These are phyloP conservation scores for Silybum marianum DNA, from an alignment of 129 eudicot genomes.

Conservation along the genomic window DNA sequence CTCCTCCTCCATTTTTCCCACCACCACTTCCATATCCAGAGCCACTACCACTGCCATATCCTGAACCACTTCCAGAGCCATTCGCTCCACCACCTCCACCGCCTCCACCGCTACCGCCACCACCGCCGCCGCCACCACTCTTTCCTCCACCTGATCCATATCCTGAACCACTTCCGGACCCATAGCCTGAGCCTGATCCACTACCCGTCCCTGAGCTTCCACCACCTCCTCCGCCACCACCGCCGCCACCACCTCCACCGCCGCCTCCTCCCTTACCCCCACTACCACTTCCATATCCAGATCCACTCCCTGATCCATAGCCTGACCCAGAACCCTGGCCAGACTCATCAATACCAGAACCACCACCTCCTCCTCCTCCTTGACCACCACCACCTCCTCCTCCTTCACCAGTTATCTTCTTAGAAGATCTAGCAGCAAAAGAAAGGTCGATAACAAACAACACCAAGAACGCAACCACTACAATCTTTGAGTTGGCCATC, in stretches of 20 bases:
- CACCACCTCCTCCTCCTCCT: conserved; percentile 54
- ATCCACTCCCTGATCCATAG: conserved; percentile 58
- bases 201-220: conserved; percentile 50
- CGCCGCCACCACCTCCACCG: conserved; percentile 45
- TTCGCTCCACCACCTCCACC: conserved; percentile 34
- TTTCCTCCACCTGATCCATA: conserved; percentile 49
- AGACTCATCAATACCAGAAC: conserved; percentile 30
- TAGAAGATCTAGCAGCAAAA: conserved; percentile 53
- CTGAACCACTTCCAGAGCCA: conserved; percentile 51
- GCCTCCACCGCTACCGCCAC: conserved; percentile 38
- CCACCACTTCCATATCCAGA: conserved; percentile 44
- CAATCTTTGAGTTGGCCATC: conserved; percentile 50
- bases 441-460: conserved; percentile 54
- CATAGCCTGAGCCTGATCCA: conserved; percentile 60
- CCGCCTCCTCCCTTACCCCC: conserved; percentile 49
- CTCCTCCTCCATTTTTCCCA: conserved; percentile 33
- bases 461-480: conserved; percentile 54
- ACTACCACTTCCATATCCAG: conserved; percentile 53
- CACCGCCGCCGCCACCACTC: conserved; percentile 44
- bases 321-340: conserved; percentile 51
- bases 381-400: conserved; percentile 57
- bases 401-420: conserved; percentile 31
- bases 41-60: conserved; percentile 51
- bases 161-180: conserved; percentile 58
- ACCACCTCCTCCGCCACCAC: conserved; percentile 53